Percentiles rank a stretch among this genome's conserved stretches.
Evolutionary conservation across 768 basidiomycete genomes (phyloP).

Genomic region (Amanita rimosa): DNA sequence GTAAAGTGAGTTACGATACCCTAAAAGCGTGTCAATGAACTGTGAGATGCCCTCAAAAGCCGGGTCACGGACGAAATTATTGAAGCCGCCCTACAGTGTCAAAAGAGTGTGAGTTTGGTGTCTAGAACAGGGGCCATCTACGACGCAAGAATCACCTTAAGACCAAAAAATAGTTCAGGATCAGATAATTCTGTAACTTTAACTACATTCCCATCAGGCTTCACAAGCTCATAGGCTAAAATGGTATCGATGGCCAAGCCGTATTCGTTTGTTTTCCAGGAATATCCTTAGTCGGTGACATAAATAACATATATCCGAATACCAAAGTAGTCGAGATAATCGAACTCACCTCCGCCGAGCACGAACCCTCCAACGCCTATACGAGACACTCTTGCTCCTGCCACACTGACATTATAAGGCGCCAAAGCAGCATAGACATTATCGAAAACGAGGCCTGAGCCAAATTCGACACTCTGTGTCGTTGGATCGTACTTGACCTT

Average conservation of each 20-base stretch:
- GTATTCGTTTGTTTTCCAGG: constrained; percentile 25
- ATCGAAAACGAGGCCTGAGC: constrained; percentile 35
- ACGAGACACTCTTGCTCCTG: constrained; percentile 36
- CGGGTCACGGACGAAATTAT: constrained; percentile 37
- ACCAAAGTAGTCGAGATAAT: constrained; percentile 17
- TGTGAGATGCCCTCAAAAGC: background rate
- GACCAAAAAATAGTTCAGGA: constrained; percentile 28
- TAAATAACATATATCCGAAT: too few relatives aligned
- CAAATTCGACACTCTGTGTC: constrained; percentile 19
- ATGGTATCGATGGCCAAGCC: constrained; percentile 29
- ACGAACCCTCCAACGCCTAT: constrained; percentile 37
- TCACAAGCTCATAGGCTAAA: constrained; percentile 42
- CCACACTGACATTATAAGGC: constrained; percentile 29
- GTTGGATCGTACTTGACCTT: constrained; percentile 21
- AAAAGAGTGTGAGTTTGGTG: background rate
- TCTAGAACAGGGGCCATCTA: too few relatives aligned
- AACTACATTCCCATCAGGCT: constrained; percentile 37
- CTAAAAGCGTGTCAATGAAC: constrained; percentile 13
- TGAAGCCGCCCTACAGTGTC: constrained; percentile 40
- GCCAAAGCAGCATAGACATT: constrained; percentile 32
- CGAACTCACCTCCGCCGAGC: constrained; percentile 33
- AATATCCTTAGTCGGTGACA: constrained; percentile 37
- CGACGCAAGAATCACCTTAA: constrained; percentile 18
- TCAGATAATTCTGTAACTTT: constrained; percentile 23
- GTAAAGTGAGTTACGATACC: constrained; percentile 54